A percentile compares a stretch with the other conserved stretches of the same genome.
Conservation (phyloP, 306 rosid species). For the Cucurbita moschata region DNA sequence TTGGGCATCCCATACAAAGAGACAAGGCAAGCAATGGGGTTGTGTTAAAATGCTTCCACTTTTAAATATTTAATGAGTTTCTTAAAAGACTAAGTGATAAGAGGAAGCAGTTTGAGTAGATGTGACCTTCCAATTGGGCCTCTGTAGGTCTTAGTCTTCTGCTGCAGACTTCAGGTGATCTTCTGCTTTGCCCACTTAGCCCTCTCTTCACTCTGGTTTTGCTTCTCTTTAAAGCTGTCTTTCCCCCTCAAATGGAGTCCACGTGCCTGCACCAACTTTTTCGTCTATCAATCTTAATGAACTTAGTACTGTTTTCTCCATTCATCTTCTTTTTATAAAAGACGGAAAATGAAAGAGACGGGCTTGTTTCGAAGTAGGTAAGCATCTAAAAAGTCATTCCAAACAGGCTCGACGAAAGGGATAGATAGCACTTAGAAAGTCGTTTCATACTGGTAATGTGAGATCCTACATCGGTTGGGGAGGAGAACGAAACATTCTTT, state of each 20-base stretch:
- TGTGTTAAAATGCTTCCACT: constrained; percentile 14
- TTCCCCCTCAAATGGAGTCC: constrained; percentile 51
- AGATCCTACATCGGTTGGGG: no score
- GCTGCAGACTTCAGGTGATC: not conserved
- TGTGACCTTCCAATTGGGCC: constrained; percentile 12
- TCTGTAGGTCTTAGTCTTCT: not conserved
- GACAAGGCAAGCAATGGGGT: not conserved
- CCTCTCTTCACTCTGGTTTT: not conserved
- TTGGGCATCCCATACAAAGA: constrained; percentile 18
- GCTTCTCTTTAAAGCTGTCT: not conserved
- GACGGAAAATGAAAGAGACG: no score
- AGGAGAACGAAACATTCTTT: no score
- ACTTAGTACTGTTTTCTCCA: constrained; percentile 5
- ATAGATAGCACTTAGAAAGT: no score
- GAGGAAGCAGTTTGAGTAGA: not conserved
- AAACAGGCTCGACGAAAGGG: not conserved
- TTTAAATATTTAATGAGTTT: constrained; percentile 17
- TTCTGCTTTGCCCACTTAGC: constrained; percentile 11
- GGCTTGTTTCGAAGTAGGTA: no score
- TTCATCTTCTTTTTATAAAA: not conserved
- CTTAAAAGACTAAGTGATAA: not conserved
- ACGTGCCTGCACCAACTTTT: constrained; percentile 45
- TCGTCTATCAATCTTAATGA: not conserved
- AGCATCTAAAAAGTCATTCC: not conserved
- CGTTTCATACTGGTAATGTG: no score